Base-by-base conservation (phyloP, 2,329 filamentous ascomycete genomes). In the Hypoxylon sp. region DNA sequence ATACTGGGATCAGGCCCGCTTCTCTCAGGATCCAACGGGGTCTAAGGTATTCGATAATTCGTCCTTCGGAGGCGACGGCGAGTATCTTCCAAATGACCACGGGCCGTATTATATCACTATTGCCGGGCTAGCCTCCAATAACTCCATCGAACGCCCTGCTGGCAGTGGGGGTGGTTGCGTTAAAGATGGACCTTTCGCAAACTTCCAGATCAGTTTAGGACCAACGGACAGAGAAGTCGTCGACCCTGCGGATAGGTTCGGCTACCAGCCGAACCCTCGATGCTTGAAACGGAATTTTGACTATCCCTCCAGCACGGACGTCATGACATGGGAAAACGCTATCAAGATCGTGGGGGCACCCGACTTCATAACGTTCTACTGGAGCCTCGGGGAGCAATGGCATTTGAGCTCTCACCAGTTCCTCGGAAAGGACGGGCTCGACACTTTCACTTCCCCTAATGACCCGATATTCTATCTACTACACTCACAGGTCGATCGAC, bases 1-100 rank as follows among this genome's bases (percentile, higher is more conserved):
- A 3, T 61, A 61, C 30, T 59, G 52, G 58, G 52, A 57, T 23
- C 54, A 50, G 32, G 46, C 52, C 5, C 55, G 55, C 8, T 61
- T 59, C 27, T 61, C 55, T 9, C 32, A 41, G 19, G 49, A 61
- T n/a, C 55, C 51, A 7, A 13, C 31, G 7, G 23, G 41, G 6
- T 59, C 51, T 6, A 38, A 43, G 16, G 45, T 61, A n/a, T 61
- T 51, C 17, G 52, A 52, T 17, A 55, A 54, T 4, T 38, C 31
- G 3, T 57, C 58, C 3, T 61, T 59, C 7, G 55, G 51, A 9
- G 55, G 58, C 15, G 42, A 61, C 17, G 58, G 58, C 12, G 51
- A 45, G 7, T 56, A 32, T 5, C 32, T 43, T 16, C 23, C 41
- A 1, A 21, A 43, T 16, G 49, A 52, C 9, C 44, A 50, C 23